Base-by-base conservation (phyloP, 108 stramenopile species). In the Cyclotella kingstonii region DNA sequence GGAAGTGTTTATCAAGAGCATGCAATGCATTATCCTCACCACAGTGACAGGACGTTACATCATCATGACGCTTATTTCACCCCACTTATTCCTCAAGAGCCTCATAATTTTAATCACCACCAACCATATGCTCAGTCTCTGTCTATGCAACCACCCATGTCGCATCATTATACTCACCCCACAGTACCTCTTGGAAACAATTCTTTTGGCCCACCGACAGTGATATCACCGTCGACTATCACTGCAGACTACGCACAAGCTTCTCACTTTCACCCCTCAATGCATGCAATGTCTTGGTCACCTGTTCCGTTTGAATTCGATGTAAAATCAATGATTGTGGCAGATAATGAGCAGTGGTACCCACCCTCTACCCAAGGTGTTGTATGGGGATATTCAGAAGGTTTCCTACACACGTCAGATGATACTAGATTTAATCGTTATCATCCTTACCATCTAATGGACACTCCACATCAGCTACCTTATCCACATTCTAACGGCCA, bases 171-270 rank as follows among this genome's bases (percentile, higher is more conserved):
- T 27, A 36, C 56, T 15, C 43, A 23, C 39, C 38, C 46, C 22
- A 30, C 45, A 14, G 39, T 46, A 48, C 60, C 60, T 36, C 60
- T 48, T 21, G 39, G 39, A 22, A 42, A 58, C 28, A 17, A 29
- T 2, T 39, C 41, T 19, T 58, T 29, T 26, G 57, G 29, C 45
- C 54, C 55, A 10, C 33, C 61, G 5, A 53, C 34, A 21, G 55
- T 63, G 2, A 55, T 63, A 0, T 72, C 70, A 11, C 70, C 70
- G 38, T 22, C 63, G 28, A 72, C 61, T 5, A 42, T 72, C 4
- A 54, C 70, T 15, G 23, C 36, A 8, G 52, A 63, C 23, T 23
- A 41, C 39, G 50, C 43, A 10, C 54, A 55, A 2, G 38, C 39
- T 15, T 28, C 39, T 41, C 1, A 41, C 40, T 42, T 26, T 58